A percentile compares a stretch with the other conserved stretches of the same genome.
phyloP scores from a whole-genome alignment of 306 rosid genomes.

The Trifolium fragiferum region DNA sequence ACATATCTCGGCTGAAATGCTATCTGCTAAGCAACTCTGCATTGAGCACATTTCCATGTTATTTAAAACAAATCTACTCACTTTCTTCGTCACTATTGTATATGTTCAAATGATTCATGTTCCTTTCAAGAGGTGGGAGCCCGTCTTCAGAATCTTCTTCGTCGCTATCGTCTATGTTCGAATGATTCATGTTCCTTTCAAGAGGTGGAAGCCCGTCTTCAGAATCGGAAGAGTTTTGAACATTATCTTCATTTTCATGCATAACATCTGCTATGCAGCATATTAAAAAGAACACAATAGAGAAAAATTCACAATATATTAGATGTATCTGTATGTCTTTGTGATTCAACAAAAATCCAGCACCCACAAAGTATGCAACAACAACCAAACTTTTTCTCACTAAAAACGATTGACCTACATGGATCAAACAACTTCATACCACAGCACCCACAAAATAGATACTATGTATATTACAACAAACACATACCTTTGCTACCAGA shows the following conservation, averaged over 20 bases:
- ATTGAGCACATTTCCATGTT: conserved; percentile 21
- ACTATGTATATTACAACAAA: background rate
- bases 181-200: conserved; percentile 86
- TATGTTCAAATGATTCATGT: conserved; percentile 79
- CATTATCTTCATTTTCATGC: conserved; percentile 41
- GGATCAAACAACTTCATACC: background rate
- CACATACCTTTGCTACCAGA: conserved; percentile 65
- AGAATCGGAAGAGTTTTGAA: conserved; percentile 52
- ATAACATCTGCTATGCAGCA: conserved; percentile 49
- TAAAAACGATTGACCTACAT: background rate
- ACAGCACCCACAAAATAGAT: background rate
- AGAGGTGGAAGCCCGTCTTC: conserved; percentile 93
- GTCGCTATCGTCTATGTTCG: conserved; percentile 59
- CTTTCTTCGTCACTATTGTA: conserved; percentile 57
- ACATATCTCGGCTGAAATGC: conserved; percentile 5
- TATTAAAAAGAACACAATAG: conserved; percentile 23
- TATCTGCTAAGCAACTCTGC: conserved; percentile 26
- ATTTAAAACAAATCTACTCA: conserved; percentile 45
- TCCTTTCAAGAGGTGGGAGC: conserved; percentile 90
- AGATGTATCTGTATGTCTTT: background rate
- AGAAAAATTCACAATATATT: background rate
- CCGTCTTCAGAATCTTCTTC: conserved; percentile 65
- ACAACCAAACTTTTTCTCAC: background rate
- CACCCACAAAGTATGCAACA: background rate
- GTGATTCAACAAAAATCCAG: background rate